These are phyloP conservation scores for Pontederia paniculata DNA, from an alignment of 176 grass and related monocot genomes.

Conservation along the genomic window DNA sequence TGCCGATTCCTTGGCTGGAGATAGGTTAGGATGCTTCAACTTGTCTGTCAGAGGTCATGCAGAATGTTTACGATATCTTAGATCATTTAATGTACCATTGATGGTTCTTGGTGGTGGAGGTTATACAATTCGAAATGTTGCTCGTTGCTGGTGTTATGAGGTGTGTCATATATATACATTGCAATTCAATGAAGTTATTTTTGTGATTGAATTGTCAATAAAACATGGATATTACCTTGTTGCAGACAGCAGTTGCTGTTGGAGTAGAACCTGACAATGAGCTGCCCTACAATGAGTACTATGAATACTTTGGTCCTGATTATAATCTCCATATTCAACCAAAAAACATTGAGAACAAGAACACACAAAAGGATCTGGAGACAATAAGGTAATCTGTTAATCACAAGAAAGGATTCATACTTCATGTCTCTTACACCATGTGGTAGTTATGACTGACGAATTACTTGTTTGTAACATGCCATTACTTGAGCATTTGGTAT, in stretches of 20 bases:
- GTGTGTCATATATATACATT: neutral
- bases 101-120: constrained; percentile 20
- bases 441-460: neutral
- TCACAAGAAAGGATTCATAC: neutral
- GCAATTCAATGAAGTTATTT: neutral
- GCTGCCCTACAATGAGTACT: constrained; percentile 19
- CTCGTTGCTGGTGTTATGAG: constrained; percentile 23
- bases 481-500: neutral
- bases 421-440: neutral
- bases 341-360: constrained; percentile 13
- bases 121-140: constrained; percentile 22
- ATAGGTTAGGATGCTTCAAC: constrained; percentile 19
- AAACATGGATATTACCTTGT: neutral
- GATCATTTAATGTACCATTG: constrained; percentile 19
- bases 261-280: constrained; percentile 18
- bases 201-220: neutral
- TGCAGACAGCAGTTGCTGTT: constrained; percentile 23
- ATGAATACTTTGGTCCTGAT: constrained; percentile 23
- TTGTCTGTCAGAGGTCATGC: constrained; percentile 21
- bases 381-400: constrained; percentile 13
- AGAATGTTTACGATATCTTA: constrained; percentile 19
- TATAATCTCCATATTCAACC: constrained; percentile 22
- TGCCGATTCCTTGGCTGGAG: constrained; percentile 21
- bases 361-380: constrained; percentile 12
- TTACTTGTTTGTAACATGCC: neutral